These are phyloP conservation scores for Veloboletus limbatus DNA, from an alignment of 1,284 basidiomycete genomes.

Conservation along the genomic window DNA sequence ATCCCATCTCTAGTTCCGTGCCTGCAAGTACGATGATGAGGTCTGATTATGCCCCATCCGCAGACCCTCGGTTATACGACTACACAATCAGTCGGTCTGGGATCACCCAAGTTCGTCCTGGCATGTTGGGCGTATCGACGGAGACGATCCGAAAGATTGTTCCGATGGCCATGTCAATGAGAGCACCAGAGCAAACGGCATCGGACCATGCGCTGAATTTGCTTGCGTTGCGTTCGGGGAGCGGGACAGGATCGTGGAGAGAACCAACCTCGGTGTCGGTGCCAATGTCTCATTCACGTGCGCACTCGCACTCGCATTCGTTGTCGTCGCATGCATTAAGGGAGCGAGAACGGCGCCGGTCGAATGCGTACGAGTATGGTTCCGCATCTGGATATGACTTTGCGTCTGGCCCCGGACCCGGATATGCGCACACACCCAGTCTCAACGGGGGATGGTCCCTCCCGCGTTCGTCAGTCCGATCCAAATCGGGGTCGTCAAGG, in stretches of 20 bases:
- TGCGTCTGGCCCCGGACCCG: too few relatives aligned
- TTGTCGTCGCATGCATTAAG: background rate
- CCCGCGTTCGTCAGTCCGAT: slow-evolving; percentile 50
- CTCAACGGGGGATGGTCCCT: slow-evolving; percentile 47
- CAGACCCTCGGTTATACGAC: slow-evolving; percentile 62
- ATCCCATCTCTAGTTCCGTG: slow-evolving; percentile 44
- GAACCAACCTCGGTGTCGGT: slow-evolving; percentile 14
- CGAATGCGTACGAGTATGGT: slow-evolving; percentile 21
- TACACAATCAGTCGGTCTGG: slow-evolving; percentile 44
- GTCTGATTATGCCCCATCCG: slow-evolving; percentile 36
- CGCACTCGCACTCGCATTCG: slow-evolving; percentile 11
- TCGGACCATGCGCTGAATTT: slow-evolving; percentile 31
- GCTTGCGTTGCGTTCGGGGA: slow-evolving; percentile 19
- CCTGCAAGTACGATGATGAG: slow-evolving; percentile 35
- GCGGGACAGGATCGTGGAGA: slow-evolving; percentile 11
- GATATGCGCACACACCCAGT: slow-evolving; percentile 15
- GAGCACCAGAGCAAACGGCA: slow-evolving; percentile 1
- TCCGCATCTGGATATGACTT: too few relatives aligned
- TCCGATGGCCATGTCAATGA: slow-evolving; percentile 15
- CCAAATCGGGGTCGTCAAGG: slow-evolving; percentile 32
- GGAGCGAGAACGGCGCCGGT: slow-evolving; percentile 11
- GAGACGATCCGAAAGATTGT: slow-evolving; percentile 9
- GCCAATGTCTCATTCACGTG: slow-evolving; percentile 17
- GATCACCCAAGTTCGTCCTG: slow-evolving; percentile 54
- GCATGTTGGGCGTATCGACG: slow-evolving; percentile 50